phyloP scores from a whole-genome alignment of 176 grass and related monocot genomes.

The Carex myosuroides region DNA sequence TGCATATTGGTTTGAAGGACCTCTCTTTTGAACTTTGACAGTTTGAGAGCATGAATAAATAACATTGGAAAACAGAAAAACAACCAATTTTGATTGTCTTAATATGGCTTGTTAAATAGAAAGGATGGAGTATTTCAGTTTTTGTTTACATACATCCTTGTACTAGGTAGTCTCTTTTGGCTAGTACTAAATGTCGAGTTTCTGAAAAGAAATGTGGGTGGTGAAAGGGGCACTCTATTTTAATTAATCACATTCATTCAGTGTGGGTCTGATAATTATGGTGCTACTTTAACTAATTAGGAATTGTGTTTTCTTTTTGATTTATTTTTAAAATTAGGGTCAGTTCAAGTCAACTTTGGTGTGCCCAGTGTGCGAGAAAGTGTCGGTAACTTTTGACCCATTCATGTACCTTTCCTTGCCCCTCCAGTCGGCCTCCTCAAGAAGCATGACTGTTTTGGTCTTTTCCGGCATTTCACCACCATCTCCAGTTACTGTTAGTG shows the following conservation, averaged over 20 bases:
- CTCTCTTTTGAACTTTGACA: neutral
- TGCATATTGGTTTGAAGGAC: neutral
- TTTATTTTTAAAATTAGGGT: slow-evolving; percentile 45
- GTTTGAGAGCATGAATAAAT: neutral
- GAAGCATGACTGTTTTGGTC: slow-evolving; percentile 61
- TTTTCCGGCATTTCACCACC: slow-evolving; percentile 68
- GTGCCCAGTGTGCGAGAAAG: slow-evolving; percentile 85
- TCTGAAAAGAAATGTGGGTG: neutral
- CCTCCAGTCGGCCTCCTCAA: slow-evolving; percentile 78
- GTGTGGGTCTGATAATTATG: neutral
- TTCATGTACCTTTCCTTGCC: slow-evolving; percentile 99
- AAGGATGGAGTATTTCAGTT: neutral
- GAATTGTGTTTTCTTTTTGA: neutral
- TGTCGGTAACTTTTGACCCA: slow-evolving; percentile 98
- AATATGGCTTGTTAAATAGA: neutral
- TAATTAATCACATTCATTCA: neutral
- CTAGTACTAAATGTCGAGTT: neutral
- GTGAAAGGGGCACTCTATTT: neutral
- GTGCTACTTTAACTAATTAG: neutral
- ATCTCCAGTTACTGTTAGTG: slow-evolving; percentile 72
- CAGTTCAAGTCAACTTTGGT: slow-evolving; percentile 99
- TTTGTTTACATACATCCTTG: neutral
- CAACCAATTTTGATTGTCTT: neutral
- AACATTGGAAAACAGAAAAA: slow-evolving; percentile 4
- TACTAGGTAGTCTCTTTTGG: neutral